Evolutionary conservation across 148 eudicot genomes (phyloP).

Genomic region (Silene latifolia): DNA sequence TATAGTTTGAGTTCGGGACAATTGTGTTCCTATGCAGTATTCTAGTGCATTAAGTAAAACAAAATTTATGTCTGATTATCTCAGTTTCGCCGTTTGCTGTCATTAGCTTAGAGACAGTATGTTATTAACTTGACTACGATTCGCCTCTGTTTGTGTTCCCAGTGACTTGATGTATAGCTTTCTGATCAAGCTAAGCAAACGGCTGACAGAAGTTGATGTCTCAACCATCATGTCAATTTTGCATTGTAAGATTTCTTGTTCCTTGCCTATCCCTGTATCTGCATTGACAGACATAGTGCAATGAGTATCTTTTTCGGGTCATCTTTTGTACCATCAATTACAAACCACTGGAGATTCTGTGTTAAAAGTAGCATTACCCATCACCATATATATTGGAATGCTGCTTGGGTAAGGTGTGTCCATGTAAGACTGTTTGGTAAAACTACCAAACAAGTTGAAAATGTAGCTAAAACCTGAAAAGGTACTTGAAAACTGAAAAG

Average conservation of each 20-base stretch:
- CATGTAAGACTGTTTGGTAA: not conserved
- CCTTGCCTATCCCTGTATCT: not conserved
- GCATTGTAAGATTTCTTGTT: conserved; percentile 47
- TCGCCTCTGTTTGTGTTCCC: conserved; percentile 34
- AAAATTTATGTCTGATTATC: not conserved
- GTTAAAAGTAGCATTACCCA: not conserved
- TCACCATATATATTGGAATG: not conserved
- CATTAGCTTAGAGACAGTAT: not conserved
- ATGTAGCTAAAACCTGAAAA: too few relatives aligned
- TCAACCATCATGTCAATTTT: conserved; percentile 73
- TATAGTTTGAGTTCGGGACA: not conserved
- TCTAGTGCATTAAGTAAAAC: not conserved
- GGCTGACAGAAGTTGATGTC: conserved; percentile 81
- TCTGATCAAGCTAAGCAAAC: conserved; percentile 68
- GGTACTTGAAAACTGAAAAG: too few relatives aligned
- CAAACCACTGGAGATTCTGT: not conserved
- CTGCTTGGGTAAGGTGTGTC: not conserved
- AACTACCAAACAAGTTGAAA: too few relatives aligned
- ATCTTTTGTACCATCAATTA: not conserved
- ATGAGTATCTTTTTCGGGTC: not conserved
- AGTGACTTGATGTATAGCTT: conserved; percentile 92
- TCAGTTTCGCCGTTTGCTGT: not conserved
- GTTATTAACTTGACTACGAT: conserved; percentile 7
- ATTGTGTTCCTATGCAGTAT: not conserved
- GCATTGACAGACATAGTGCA: not conserved